A percentile compares a stretch with the other conserved stretches of the same genome.
Conservation (phyloP, 2,329 filamentous ascomycete genomes). For the Sporothrix sp. region DNA sequence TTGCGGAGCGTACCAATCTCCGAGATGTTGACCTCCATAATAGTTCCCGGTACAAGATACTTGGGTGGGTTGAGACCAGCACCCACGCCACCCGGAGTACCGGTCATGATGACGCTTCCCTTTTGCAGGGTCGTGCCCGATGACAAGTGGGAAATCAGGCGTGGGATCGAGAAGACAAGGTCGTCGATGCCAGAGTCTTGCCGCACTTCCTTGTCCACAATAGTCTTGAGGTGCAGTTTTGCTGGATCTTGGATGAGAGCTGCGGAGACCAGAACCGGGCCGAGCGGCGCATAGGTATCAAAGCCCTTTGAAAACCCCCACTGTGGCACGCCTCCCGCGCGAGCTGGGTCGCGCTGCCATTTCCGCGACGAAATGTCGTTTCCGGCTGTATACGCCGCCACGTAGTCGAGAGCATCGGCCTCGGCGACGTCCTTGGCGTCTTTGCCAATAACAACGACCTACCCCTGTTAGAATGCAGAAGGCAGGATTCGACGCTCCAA, state of each 20-base stretch:
- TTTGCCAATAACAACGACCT: conserved; percentile 7
- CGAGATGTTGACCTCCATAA: not conserved
- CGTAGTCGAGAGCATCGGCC: conserved; percentile 36
- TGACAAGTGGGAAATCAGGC: conserved; percentile 29
- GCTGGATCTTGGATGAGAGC: conserved; percentile 34
- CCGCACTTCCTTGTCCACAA: conserved; percentile 37
- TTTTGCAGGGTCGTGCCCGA: conserved; percentile 33
- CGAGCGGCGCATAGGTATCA: conserved; percentile 45
- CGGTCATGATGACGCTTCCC: conserved; percentile 37
- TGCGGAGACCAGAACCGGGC: conserved; percentile 35
- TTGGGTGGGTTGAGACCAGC: not conserved
- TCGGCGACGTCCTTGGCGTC: conserved; percentile 33
- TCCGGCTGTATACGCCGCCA: conserved; percentile 43
- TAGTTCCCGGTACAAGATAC: not conserved
- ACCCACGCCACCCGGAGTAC: conserved; percentile 23
- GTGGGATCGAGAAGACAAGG: conserved; percentile 35
- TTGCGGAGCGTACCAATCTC: not conserved
- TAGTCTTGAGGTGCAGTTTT: conserved; percentile 34
- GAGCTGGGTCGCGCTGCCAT: conserved; percentile 38
- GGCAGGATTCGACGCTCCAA: too few species aligned
- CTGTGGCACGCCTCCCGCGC: conserved; percentile 44
- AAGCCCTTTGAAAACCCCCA: conserved; percentile 50
- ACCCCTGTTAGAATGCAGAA: too few species aligned
- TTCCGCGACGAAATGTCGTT: conserved; percentile 45
- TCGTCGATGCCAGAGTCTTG: conserved; percentile 34